A percentile compares a stretch with the other conserved stretches of the same genome.
These are phyloP conservation scores for Termitomyces sp. DNA, from an alignment of 768 basidiomycete genomes.

Conservation along the genomic window DNA sequence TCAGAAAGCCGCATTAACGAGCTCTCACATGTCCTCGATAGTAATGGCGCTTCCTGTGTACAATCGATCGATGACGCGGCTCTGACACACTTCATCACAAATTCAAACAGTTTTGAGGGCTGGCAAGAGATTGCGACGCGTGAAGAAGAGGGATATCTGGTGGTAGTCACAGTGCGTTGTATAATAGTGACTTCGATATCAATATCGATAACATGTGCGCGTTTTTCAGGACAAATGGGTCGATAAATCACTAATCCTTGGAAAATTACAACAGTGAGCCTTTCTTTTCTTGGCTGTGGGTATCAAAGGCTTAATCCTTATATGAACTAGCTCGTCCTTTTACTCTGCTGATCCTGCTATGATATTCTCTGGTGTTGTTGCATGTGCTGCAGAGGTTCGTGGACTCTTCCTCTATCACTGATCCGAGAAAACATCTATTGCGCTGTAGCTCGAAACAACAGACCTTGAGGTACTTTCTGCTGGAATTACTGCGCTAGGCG, in stretches of 20 bases:
- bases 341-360: constrained; percentile 77
- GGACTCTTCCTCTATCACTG: not conserved
- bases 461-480: constrained; percentile 75
- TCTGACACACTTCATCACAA: constrained; percentile 54
- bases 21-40: constrained; percentile 44
- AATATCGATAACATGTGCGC: constrained; percentile 1
- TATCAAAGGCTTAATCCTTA: not conserved
- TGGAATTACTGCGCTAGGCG: constrained; percentile 73
- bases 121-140: constrained; percentile 37
- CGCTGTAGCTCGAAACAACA: constrained; percentile 46
- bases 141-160: constrained; percentile 22
- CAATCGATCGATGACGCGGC: constrained; percentile 29
- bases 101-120: constrained; percentile 54
- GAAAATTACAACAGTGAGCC: constrained; percentile 54
- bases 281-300: not conserved
- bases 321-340: constrained; percentile 40
- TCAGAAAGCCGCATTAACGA: constrained; percentile 36
- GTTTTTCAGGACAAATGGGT: constrained; percentile 60
- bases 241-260: constrained; percentile 58
- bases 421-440: not conserved
- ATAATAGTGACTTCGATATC: not conserved
- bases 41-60: constrained; percentile 45
- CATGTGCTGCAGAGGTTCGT: constrained; percentile 64
- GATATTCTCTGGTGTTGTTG: constrained; percentile 83
- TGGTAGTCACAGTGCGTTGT: constrained; percentile 35